Base-by-base conservation (phyloP, 306 rosid genomes). In the Malus sieversii region DNA sequence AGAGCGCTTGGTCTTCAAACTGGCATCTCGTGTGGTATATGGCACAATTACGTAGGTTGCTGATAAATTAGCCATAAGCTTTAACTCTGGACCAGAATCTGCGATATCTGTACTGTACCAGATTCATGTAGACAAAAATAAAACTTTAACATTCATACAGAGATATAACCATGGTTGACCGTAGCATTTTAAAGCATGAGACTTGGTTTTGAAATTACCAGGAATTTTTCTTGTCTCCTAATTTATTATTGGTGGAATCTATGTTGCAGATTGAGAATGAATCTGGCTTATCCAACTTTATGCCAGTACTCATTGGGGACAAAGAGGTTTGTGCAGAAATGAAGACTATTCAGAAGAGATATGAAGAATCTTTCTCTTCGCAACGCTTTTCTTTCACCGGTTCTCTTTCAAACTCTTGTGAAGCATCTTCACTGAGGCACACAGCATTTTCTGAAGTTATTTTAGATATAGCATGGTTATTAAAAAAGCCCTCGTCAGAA, bases 261-360 rank as follows among this genome's bases (percentile, higher is more conserved):
- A 46, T 81, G 33, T 67, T 87, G 71, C 83, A 96, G 99, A 96
- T 96, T 80, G 99, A 96, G 88, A 96, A 96, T 77, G 97, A 96
- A 76, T 89, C 87, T 83, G 99, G 99, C 80, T 77, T 96, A 74
- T 96, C 99, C 3, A 96, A 96, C 84, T 90, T 96, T 76, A 82
- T 96, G 68, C 98, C 99, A 8, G 80, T 96, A 70, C 92, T 96
- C 59, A 76, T 96, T 62, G 98, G 90, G 48, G 90, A 90, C 80
- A 89, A 88, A 57, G 94, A 84, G 80, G 84, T 84, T 85, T 96
- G 99, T 82, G 80, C 85, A 8, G 99, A 92, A 86, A 81, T 96
- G 92, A 82, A 85, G 79, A 76, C 72, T 58, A 66, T 96, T 70
- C 88, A 87, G 80, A 83, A 84, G 77, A 87, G 87, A 68, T 78